Conservation (phyloP, 306 rosid species). For the Quercus ilex region DNA sequence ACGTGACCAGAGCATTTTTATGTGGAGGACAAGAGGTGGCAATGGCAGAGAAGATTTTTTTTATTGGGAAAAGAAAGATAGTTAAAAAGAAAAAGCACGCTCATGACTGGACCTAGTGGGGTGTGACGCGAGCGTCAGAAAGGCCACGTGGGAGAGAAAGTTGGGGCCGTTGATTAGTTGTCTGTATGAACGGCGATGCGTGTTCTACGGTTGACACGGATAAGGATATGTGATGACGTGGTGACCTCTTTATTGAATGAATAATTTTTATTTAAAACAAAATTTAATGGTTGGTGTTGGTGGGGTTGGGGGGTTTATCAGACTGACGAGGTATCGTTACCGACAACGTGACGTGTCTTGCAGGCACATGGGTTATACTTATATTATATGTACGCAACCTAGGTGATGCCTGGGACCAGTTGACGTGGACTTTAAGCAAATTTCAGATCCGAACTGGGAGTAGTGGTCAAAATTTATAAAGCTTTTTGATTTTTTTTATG, state of each 20-base stretch:
- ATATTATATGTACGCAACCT: not conserved
- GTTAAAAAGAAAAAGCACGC: not conserved
- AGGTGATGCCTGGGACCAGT: constrained; percentile 13
- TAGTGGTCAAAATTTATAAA: not conserved
- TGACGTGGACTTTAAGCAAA: constrained; percentile 31
- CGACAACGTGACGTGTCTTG: constrained; percentile 47
- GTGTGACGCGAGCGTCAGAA: constrained; percentile 22
- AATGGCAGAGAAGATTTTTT: too few species aligned
- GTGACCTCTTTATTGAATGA: constrained; percentile 8
- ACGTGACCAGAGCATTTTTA: too few species aligned
- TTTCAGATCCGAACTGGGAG: constrained; percentile 6
- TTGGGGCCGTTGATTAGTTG: constrained; percentile 32
- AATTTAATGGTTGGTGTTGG: too few species aligned
- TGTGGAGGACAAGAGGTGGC: too few species aligned
- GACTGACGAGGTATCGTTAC: constrained; percentile 9
- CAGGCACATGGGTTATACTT: constrained; percentile 11
- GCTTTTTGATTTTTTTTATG: too few species aligned
- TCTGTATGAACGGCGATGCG: constrained; percentile 32
- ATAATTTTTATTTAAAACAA: not conserved
- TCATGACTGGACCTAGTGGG: constrained; percentile 20
- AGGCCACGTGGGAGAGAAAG: constrained; percentile 14
- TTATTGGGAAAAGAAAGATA: not conserved
- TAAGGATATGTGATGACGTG: constrained; percentile 39
- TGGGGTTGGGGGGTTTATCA: not conserved
- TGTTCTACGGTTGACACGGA: constrained; percentile 18